Evolutionary conservation across 139 green algal genomes (phyloP).

Genomic region (Micractinium sp.): DNA sequence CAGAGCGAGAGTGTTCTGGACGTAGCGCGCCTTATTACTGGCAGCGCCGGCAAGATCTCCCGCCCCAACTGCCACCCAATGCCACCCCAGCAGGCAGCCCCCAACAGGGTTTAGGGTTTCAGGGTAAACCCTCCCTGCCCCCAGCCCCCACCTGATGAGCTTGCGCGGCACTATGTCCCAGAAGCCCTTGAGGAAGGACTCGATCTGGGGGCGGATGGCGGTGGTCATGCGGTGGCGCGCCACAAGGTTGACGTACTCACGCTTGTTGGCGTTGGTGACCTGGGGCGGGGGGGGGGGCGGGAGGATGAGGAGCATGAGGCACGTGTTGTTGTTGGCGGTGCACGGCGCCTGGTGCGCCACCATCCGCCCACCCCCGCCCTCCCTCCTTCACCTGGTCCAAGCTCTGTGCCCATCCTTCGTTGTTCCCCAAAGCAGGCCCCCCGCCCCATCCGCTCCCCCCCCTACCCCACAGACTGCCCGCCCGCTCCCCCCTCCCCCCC

Average conservation of each 20-base stretch:
- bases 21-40: no score
- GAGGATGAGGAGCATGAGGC: neutral
- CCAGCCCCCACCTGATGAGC: slow-evolving; percentile 20
- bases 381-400: neutral
- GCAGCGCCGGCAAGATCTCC: no score
- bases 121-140: neutral
- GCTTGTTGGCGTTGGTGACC: slow-evolving; percentile 97
- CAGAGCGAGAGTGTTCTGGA: no score
- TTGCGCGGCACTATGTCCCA: slow-evolving; percentile 90
- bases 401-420: no score
- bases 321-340: no score
- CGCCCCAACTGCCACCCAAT: neutral
- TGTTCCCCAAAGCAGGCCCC: no score
- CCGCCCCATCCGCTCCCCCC: neutral
- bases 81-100: neutral
- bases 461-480: neutral
- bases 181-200: slow-evolving; percentile 85
- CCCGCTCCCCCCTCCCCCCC: neutral
- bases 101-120: neutral
- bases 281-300: slow-evolving; percentile 22
- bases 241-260: slow-evolving; percentile 95
- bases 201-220: slow-evolving; percentile 88
- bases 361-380: neutral
- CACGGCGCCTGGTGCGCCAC: no score
- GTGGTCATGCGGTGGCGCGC: slow-evolving; percentile 95